These are phyloP conservation scores for Hanseniaspora clermontiae DNA, from an alignment of 805 yeast genomes.

Conservation along the genomic window DNA sequence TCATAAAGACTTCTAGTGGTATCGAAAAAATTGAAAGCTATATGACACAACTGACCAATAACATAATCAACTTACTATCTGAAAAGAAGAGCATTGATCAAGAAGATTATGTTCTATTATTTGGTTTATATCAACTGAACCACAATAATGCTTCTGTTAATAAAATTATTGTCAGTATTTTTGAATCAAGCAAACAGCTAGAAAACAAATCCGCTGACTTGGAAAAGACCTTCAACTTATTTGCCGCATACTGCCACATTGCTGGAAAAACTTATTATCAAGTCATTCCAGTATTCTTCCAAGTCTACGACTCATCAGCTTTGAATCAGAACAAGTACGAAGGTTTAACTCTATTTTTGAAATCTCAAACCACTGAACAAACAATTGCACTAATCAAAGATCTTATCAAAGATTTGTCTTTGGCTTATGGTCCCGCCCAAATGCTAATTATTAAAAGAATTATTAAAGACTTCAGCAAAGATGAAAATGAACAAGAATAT, in stretches of 20 bases:
- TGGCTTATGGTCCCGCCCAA: background rate
- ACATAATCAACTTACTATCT: background rate
- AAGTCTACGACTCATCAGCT: background rate
- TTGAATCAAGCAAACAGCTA: background rate
- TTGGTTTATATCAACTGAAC: background rate
- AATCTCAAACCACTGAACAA: background rate
- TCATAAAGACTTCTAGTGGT: background rate
- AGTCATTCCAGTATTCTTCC: background rate
- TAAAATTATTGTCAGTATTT: background rate
- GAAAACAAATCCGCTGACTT: background rate
- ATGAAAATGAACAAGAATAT: background rate
- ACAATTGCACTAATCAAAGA: background rate
- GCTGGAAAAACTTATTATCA: background rate
- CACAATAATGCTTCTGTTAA: background rate
- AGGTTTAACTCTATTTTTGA: constrained; percentile 1
- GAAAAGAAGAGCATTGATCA: background rate
- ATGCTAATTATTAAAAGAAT: background rate
- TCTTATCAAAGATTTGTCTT: background rate
- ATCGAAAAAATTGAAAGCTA: background rate
- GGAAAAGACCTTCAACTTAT: background rate
- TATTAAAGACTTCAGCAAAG: background rate
- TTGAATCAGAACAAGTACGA: background rate
- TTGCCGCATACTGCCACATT: background rate
- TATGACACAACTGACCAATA: background rate
- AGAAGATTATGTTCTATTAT: background rate